Conservation (phyloP, 2,329 filamentous ascomycete species). For the Cordyceps militaris region DNA sequence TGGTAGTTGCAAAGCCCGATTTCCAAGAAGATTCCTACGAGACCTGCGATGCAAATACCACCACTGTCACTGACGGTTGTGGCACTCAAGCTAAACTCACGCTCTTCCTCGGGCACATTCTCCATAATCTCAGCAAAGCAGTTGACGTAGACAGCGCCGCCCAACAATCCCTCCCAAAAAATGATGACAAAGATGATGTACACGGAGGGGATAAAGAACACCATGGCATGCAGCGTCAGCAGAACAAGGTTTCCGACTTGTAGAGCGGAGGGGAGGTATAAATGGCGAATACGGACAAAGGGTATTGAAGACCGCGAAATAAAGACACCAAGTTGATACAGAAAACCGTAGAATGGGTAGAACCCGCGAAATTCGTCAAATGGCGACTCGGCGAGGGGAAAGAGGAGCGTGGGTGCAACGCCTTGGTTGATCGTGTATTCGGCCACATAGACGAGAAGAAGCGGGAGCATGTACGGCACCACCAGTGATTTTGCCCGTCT, state of each 20-base stretch:
- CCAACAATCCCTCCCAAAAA: conserved; percentile 91
- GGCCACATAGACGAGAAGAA: conserved; percentile 86
- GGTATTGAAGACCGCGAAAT: conserved; percentile 87
- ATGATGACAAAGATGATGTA: conserved; percentile 79
- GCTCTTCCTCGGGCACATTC: conserved; percentile 64
- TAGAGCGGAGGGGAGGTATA: conserved; percentile 77
- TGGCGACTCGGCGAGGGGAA: conserved; percentile 67
- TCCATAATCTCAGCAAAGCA: conserved; percentile 94
- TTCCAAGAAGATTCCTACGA: conserved; percentile 78
- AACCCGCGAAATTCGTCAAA: conserved; percentile 79
- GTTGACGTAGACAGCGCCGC: conserved; percentile 89
- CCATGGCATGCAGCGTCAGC: conserved; percentile 68
- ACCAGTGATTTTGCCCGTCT: conserved; percentile 63
- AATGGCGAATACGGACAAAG: conserved; percentile 70
- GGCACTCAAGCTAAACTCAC: conserved; percentile 86
- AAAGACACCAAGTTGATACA: conserved; percentile 94
- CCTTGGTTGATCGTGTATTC: conserved; percentile 98
- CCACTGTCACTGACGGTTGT: conserved; percentile 88
- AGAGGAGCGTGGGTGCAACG: conserved; percentile 81
- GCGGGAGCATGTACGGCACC: conserved; percentile 77
- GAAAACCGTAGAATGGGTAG: conserved; percentile 89
- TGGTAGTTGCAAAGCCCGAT: conserved; percentile 78
- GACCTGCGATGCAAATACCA: conserved; percentile 82
- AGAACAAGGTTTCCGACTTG: conserved; percentile 72
- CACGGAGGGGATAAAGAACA: conserved; percentile 75